phyloP scores from a whole-genome alignment of 129 eudicot genomes.

The Arctium minus region DNA sequence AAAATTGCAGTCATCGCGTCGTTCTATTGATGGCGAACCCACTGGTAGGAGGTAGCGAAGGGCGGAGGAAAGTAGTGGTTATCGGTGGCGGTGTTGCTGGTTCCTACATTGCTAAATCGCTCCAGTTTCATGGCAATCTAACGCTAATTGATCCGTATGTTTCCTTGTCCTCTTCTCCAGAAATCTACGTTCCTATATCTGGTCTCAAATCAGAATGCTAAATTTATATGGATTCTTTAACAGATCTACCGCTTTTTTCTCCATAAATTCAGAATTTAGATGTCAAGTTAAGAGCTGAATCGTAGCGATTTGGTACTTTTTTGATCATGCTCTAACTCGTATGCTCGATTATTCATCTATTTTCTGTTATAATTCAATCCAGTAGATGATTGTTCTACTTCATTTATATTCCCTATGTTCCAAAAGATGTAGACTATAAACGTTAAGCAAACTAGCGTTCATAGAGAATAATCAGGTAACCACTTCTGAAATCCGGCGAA shows the following conservation, averaged over 20 bases:
- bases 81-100: slow-evolving; percentile 97
- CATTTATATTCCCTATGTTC: too few relatives aligned
- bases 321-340: neutral
- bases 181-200: neutral
- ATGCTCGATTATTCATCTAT: neutral
- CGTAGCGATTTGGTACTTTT: neutral
- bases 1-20: neutral
- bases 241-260: neutral
- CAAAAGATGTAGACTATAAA: too few relatives aligned
- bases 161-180: neutral
- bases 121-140: slow-evolving; percentile 59
- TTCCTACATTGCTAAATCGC: slow-evolving; percentile 65
- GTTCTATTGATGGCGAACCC: slow-evolving; percentile 12
- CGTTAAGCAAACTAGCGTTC: too few relatives aligned
- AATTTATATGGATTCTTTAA: neutral
- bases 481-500: neutral
- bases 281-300: neutral
- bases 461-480: too few relatives aligned
- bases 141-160: slow-evolving; percentile 90
- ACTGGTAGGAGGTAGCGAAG: slow-evolving; percentile 12
- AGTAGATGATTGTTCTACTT: too few relatives aligned
- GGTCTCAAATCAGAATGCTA: neutral
- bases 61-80: slow-evolving; percentile 62
- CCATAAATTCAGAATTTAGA: neutral
- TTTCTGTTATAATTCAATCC: too few relatives aligned